Conservation (phyloP, 2,329 filamentous ascomycete genomes). For the Hymenoscyphus infarciens region DNA sequence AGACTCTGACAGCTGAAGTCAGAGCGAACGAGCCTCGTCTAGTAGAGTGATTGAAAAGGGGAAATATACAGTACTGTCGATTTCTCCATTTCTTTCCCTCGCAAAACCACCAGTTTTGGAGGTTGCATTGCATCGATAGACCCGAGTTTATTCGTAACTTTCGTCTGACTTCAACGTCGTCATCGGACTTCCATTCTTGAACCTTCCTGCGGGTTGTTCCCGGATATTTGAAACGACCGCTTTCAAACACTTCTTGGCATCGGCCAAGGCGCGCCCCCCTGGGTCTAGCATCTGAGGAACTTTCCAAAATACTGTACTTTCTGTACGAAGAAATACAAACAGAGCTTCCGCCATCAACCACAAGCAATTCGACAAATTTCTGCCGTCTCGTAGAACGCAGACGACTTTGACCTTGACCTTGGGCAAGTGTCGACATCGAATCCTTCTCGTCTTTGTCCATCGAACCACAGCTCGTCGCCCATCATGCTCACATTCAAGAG, state of each 20-base stretch:
- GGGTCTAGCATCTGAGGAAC: neutral
- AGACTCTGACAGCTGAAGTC: neutral
- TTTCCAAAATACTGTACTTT: neutral
- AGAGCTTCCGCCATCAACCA: neutral
- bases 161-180: neutral
- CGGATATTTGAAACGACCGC: neutral
- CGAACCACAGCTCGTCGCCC: slow-evolving; percentile 14
- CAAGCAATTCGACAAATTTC: neutral
- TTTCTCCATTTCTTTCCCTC: neutral
- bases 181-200: neutral
- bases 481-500: slow-evolving; percentile 77
- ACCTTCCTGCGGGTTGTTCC: neutral
- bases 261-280: slow-evolving; percentile 1
- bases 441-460: neutral
- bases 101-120: neutral
- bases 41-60: too few species aligned
- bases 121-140: neutral
- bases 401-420: neutral
- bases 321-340: neutral
- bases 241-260: neutral
- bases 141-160: neutral
- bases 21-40: neutral
- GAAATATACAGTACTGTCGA: too few species aligned
- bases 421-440: slow-evolving; percentile 1
- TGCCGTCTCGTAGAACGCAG: neutral